Evolutionary conservation across 768 basidiomycete genomes (phyloP).

Genomic region (Favolaschia claudopus): DNA sequence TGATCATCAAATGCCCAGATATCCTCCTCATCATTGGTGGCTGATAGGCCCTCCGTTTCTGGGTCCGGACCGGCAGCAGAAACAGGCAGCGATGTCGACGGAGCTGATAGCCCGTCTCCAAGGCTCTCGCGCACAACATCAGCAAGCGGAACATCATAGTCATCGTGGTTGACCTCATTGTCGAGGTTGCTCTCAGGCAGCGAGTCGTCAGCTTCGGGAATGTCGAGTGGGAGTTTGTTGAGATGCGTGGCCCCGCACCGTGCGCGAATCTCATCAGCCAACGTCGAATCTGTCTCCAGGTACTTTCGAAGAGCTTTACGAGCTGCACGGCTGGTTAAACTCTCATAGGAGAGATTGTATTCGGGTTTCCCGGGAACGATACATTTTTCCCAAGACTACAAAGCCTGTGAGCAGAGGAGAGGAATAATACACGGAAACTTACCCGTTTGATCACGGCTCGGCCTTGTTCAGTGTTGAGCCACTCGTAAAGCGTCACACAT

Average conservation of each 20-base stretch:
- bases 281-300: neutral
- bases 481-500: slow-evolving; percentile 18
- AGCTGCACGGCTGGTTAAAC: neutral
- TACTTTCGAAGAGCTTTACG: neutral
- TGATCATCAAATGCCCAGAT: slow-evolving; percentile 1
- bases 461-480: slow-evolving; percentile 13
- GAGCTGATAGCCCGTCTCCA: too few species aligned
- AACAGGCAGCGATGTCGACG: too few species aligned
- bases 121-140: too few species aligned
- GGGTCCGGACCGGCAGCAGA: too few species aligned
- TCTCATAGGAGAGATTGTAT: neutral
- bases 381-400: neutral
- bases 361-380: neutral
- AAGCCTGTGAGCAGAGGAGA: too few species aligned
- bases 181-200: neutral
- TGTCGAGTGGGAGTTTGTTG: neutral
- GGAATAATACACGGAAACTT: too few species aligned
- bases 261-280: neutral
- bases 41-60: neutral
- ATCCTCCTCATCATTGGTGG: neutral
- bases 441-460: slow-evolving; percentile 14
- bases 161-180: neutral
- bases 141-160: too few species aligned
- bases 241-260: neutral
- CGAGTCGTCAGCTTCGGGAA: neutral